Conservation (phyloP, 371 early-diverging fungal species). For the Lichtheimia ornata region DNA sequence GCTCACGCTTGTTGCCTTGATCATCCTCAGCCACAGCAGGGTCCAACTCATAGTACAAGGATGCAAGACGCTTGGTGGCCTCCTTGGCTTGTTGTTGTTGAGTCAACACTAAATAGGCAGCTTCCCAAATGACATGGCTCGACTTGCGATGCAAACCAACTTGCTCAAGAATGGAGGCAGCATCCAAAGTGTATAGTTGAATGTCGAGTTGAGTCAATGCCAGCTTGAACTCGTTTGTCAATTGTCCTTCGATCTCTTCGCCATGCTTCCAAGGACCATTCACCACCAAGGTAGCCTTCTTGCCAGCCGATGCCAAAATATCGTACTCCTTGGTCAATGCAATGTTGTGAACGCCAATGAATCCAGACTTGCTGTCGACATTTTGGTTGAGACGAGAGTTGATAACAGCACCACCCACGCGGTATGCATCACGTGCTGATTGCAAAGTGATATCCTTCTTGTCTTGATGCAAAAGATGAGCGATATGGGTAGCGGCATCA, state of each 20-base stretch:
- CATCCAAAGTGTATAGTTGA: slow-evolving; percentile 67
- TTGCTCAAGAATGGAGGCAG: slow-evolving; percentile 62
- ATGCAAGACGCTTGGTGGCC: slow-evolving; percentile 22
- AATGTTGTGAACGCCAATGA: slow-evolving; percentile 69
- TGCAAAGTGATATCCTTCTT: slow-evolving; percentile 34
- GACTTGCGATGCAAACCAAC: slow-evolving; percentile 57
- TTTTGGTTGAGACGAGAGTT: slow-evolving; percentile 58
- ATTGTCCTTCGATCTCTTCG: slow-evolving; percentile 68
- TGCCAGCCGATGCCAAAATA: slow-evolving; percentile 56
- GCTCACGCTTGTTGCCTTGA: slow-evolving; percentile 23
- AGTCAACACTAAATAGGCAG: slow-evolving; percentile 54
- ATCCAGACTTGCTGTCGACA: slow-evolving; percentile 53
- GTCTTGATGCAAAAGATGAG: slow-evolving; percentile 40
- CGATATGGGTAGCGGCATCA: slow-evolving; percentile 52
- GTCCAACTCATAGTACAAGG: slow-evolving; percentile 34
- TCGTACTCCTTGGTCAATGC: slow-evolving; percentile 63
- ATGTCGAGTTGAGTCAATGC: slow-evolving; percentile 59
- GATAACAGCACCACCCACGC: slow-evolving; percentile 55
- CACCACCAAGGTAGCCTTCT: slow-evolving; percentile 61
- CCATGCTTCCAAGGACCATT: slow-evolving; percentile 69
- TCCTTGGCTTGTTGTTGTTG: slow-evolving; percentile 17
- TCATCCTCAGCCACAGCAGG: slow-evolving; percentile 18
- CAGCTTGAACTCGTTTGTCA: slow-evolving; percentile 71
- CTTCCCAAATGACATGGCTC: slow-evolving; percentile 57
- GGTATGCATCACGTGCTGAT: slow-evolving; percentile 59